Evolutionary conservation across 305 asterid genomes (phyloP).

Genomic region (Fraxinus latifolia): DNA sequence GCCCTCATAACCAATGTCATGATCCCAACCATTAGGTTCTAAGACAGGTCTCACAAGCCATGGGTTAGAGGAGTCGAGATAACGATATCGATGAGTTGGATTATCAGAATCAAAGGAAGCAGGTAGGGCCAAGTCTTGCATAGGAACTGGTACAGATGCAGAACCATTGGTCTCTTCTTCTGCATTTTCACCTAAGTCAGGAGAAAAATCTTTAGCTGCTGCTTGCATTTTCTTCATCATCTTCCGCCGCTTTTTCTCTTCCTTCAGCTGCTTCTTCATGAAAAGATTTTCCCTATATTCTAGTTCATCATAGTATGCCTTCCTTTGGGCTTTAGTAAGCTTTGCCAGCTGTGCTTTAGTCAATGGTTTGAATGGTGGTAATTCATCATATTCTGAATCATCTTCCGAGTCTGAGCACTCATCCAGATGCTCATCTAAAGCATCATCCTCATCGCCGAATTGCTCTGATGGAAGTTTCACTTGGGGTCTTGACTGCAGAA

Average conservation of each 20-base stretch:
- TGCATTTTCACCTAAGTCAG: conserved; percentile 46
- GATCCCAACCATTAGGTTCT: conserved; percentile 97
- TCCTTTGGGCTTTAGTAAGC: conserved; percentile 64
- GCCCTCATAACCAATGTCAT: conserved; percentile 93
- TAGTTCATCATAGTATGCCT: conserved; percentile 78
- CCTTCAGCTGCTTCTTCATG: conserved; percentile 87
- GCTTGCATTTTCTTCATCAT: conserved; percentile 79
- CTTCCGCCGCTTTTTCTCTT: conserved; percentile 71
- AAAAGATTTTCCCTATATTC: conserved; percentile 87
- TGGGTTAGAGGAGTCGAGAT: conserved; percentile 77
- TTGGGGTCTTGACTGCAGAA: conserved; percentile 86
- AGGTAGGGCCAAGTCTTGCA: conserved; percentile 84
- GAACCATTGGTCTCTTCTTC: conserved; percentile 68
- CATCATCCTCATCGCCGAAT: conserved; percentile 63
- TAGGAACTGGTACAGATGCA: conserved; percentile 85
- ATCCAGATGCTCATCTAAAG: conserved; percentile 68
- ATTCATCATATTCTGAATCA: conserved; percentile 72
- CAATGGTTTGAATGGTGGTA: conserved; percentile 89
- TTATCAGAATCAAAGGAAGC: conserved; percentile 94
- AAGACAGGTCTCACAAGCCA: conserved; percentile 96
- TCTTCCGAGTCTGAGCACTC: conserved; percentile 67
- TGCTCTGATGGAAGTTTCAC: conserved; percentile 88
- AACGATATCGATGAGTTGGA: conserved; percentile 88
- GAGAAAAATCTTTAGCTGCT: conserved; percentile 48
- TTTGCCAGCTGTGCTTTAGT: conserved; percentile 73